Evolutionary conservation across 1,139 yeast species (phyloP).

Genomic region (Taphrina confusa): DNA sequence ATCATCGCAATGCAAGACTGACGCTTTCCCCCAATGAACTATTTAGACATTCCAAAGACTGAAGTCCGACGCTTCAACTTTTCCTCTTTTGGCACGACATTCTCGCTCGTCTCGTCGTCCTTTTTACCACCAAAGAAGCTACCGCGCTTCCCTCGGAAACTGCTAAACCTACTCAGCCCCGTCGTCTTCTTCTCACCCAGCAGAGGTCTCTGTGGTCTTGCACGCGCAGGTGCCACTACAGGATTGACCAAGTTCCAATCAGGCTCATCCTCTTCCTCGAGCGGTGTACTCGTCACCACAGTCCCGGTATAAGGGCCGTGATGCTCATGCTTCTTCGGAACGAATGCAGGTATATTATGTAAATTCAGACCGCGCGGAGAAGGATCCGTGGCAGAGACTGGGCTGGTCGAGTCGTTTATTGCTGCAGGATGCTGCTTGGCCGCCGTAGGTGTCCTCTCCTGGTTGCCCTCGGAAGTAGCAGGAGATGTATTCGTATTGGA

Average conservation of each 20-base stretch:
- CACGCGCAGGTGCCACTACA: conserved; percentile 6
- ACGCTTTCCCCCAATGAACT: no score
- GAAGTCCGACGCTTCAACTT: conserved; percentile 23
- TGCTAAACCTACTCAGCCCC: conserved; percentile 23
- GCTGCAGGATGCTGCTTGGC: neutral
- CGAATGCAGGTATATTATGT: neutral
- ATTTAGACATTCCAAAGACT: conserved; percentile 17
- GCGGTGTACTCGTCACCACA: conserved; percentile 23
- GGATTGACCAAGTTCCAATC: conserved; percentile 11
- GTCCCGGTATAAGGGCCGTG: conserved; percentile 30
- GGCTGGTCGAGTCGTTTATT: neutral
- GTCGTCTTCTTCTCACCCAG: conserved; percentile 29
- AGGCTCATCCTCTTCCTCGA: conserved; percentile 27
- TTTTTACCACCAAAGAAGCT: conserved; percentile 27
- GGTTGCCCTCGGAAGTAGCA: neutral
- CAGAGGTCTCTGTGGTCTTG: conserved; percentile 6
- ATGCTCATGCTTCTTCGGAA: conserved; percentile 17
- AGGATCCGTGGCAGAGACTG: neutral
- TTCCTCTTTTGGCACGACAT: neutral
- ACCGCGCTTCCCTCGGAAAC: conserved; percentile 30
- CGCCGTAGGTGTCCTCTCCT: neutral
- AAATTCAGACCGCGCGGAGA: conserved; percentile 1
- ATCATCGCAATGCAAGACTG: no score
- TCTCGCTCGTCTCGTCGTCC: conserved; percentile 18
- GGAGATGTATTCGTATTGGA: neutral